Evolutionary conservation across 2,329 filamentous ascomycete genomes (phyloP), one percentile per base, ranked within the genome.

Genomic region (Ambrosiella cleistominuta): DNA sequence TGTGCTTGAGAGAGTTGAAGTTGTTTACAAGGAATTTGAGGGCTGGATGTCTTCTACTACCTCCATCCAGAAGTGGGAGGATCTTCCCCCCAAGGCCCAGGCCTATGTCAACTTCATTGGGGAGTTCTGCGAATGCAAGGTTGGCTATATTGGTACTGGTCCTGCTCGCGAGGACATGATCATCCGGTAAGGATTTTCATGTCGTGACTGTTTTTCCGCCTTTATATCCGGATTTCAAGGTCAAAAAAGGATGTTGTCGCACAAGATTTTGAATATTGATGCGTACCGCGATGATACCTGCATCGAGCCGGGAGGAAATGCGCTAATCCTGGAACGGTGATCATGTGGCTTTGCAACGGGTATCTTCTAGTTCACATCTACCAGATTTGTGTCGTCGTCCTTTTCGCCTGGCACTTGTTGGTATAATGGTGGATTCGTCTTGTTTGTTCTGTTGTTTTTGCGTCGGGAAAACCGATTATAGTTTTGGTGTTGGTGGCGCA

Each of bases 31-130:
- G 64, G 83, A 81, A 57, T 69, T 89, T 60, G 75, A 78, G 15
- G 85, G 85, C 53, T 89, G 85, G 85, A 75, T 85, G 65, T 74
- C 73, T 65, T 72, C 77, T 40, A 88, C 81, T 0, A 80, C 79
- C 6, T 74, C 76, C 53, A 72, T 74, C 56, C 80, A 75, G 67
- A 75, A 70, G 61, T 88, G 74, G 65, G 74, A 78, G 49, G 79
- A 83, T 38, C 71, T 88, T 47, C 84, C 85, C 6, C 70, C 72
- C 65, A 73, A 82, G 65, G 83, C 83, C 17, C 74, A 77, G 60
- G 76, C 77, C 50, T 88, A 88, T 65, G 72, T 88, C 58, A 74
- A 80, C 65, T 83, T 74, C 67, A 83, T 86, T 61, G 82, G 87
- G 72, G 69, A 79, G 62, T 83, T 80, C 66, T 70, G 83, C 12